Conservation (phyloP, 495 filamentous ascomycete species). For the Podospora fimiseda region DNA sequence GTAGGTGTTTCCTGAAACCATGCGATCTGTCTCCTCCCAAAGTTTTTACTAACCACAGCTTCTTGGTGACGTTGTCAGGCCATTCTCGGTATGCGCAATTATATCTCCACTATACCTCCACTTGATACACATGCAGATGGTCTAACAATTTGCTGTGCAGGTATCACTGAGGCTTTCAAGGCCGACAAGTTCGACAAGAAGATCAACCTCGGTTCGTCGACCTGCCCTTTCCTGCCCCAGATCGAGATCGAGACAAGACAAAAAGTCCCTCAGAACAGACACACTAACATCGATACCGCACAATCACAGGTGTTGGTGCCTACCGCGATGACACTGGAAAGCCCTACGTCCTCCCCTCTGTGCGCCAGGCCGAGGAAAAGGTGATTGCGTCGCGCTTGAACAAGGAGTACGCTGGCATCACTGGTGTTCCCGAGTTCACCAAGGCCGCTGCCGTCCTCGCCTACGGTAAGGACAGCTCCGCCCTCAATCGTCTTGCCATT, state of each 20-base stretch:
- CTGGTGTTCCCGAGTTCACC: slow-evolving; percentile 88
- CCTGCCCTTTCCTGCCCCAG: not conserved
- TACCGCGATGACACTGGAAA: slow-evolving; percentile 94
- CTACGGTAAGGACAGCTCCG: slow-evolving; percentile 72
- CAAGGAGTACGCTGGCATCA: slow-evolving; percentile 98
- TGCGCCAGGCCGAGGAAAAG: slow-evolving; percentile 81
- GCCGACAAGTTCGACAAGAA: slow-evolving; percentile 85
- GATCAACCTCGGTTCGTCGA: slow-evolving; percentile 77
- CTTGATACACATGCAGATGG: not conserved
- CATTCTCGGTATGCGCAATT: slow-evolving; percentile 58
- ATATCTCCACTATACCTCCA: slow-evolving; percentile 2
- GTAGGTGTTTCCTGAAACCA: slow-evolving; percentile 43
- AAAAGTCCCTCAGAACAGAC: not conserved
- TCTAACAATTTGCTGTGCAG: slow-evolving; percentile 32
- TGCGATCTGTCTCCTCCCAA: not conserved
- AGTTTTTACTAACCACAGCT: slow-evolving; percentile 16
- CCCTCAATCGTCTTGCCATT: slow-evolving; percentile 77
- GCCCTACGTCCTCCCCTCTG: slow-evolving; percentile 94
- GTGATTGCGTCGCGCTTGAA: slow-evolving; percentile 69
- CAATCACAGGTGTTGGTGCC: slow-evolving; percentile 58
- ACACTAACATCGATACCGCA: slow-evolving; percentile 21
- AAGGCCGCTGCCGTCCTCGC: slow-evolving; percentile 84
- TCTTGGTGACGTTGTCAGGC: slow-evolving; percentile 45
- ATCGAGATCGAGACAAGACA: not conserved
- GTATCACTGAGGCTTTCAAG: slow-evolving; percentile 99